Conservation (phyloP, 2,329 filamentous ascomycete genomes). For the Aspergillus ochraceoroseus region DNA sequence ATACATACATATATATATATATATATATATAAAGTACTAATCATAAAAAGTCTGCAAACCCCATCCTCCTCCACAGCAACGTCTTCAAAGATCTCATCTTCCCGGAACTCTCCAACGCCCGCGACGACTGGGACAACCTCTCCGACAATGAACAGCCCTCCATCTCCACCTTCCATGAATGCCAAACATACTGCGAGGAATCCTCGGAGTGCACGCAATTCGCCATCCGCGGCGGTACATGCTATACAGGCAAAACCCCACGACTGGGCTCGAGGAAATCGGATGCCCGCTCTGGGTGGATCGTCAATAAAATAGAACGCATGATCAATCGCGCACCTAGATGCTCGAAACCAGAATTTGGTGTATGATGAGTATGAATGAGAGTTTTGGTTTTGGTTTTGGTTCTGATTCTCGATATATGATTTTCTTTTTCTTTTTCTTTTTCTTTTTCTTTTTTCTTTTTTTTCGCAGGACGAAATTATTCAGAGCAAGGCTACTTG, state of each 20-base stretch:
- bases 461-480: conserved; percentile 12
- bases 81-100: conserved; percentile 38
- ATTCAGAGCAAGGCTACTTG: conserved; percentile 4
- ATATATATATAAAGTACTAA: too few relatives aligned
- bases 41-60: conserved; percentile 9
- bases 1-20: too few relatives aligned
- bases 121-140: conserved; percentile 37
- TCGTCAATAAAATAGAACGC: conserved; percentile 27
- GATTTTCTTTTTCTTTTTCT: too few relatives aligned
- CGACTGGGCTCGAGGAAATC: conserved; percentile 27
- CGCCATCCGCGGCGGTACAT: conserved; percentile 27
- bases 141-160: conserved; percentile 30
- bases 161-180: conserved; percentile 30
- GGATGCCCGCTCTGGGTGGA: conserved; percentile 32
- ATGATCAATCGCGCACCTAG: conserved; percentile 28
- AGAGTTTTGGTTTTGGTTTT: too few relatives aligned
- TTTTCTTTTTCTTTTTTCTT: conserved; percentile 1
- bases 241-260: conserved; percentile 31
- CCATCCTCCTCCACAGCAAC: conserved; percentile 34
- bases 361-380: too few relatives aligned
- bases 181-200: conserved; percentile 27
- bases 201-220: conserved; percentile 32
- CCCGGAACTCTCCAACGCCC: conserved; percentile 29
- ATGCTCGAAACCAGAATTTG: conserved; percentile 29
- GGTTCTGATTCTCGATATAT: too few relatives aligned